A percentile compares a stretch with the other conserved stretches of the same genome.
These are phyloP conservation scores for Globisporangium solare DNA, from an alignment of 352 stramenopile species.

Conservation along the genomic window DNA sequence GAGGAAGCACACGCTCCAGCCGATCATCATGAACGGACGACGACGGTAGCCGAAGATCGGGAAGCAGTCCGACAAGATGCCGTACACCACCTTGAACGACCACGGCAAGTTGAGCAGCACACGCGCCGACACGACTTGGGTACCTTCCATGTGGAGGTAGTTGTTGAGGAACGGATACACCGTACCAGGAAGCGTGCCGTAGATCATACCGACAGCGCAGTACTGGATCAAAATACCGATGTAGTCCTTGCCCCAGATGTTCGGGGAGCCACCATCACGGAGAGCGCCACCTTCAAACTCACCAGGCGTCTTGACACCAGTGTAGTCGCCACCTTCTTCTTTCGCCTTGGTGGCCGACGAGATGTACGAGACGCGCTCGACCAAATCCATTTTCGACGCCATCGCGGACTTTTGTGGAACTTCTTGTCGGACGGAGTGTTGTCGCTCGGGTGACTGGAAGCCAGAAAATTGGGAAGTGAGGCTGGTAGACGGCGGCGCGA, in stretches of 20 bases:
- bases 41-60: conserved; percentile 22
- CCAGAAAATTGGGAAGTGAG: too few relatives aligned
- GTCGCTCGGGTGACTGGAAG: too few relatives aligned
- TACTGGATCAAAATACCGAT: conserved; percentile 11
- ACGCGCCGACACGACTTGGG: conserved; percentile 8
- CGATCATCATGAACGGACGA: conserved; percentile 23
- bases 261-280: conserved; percentile 9
- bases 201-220: conserved; percentile 3
- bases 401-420: too few relatives aligned
- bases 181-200: conserved; percentile 12
- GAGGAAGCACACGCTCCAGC: conserved; percentile 11
- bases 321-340: too few relatives aligned
- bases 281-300: conserved; percentile 21
- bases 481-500: too few relatives aligned
- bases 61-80: conserved; percentile 18
- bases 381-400: too few relatives aligned
- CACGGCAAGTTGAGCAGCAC: conserved; percentile 14
- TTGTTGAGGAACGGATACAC: conserved; percentile 16
- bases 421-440: too few relatives aligned
- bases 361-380: background rate
- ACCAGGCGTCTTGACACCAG: background rate
- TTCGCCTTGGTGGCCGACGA: background rate
- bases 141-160: conserved; percentile 16
- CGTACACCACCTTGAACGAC: conserved; percentile 24
- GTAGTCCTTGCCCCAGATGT: conserved; percentile 7